Base-by-base conservation (phyloP, 768 basidiomycete species). In the Phlegmacium glaucopus region DNA sequence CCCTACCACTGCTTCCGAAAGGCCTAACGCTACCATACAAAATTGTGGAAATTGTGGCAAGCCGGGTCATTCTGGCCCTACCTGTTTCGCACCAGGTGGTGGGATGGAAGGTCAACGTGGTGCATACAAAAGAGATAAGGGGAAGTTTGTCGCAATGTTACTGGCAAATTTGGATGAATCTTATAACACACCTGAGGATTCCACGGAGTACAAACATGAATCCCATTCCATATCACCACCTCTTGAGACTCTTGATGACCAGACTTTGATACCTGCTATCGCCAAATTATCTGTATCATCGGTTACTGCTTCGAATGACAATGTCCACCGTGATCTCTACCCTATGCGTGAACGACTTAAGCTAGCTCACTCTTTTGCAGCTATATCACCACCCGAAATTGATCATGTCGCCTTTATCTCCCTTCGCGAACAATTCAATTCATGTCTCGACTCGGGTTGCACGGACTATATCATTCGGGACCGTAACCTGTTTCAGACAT, bases 81-180 rank as follows among this genome's bases (percentile, higher is more conserved):
- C 44, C 4, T 45, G 44, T 13, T 45, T 45, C 30, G 26, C 25
- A 18, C 22, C 30, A 26, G 44, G 44, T 5, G 44, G 44, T 25
- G 44, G 44, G 6, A 11, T 45, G 30, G 44, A 34, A 45, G 44
- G 44, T 4, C 26, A 16, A 2, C 15, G 44, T 7, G 44, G 26
- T 12, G 44, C 32, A 6, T 45, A 10, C 15, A 13, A 18, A n/a
- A 36, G 9, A 32, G 35, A 45, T n/a, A 29, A n/a, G 3, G 8
- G n/a, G 11, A 34, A 34, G 6, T 10, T 34, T 10, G 32, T 34
- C 2, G 32, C 32, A n/a, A 34, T 34, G 32, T 6, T 34, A 2
- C 4, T 34, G 4, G 32, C 32, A 4, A 34, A 2, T n/a, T 6
- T 34, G n/a, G 32, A 34, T n/a, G 32, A 34, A 3, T 10, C 32